phyloP scores from a whole-genome alignment of 2,329 filamentous ascomycete species.

The Triangularia setosa region DNA sequence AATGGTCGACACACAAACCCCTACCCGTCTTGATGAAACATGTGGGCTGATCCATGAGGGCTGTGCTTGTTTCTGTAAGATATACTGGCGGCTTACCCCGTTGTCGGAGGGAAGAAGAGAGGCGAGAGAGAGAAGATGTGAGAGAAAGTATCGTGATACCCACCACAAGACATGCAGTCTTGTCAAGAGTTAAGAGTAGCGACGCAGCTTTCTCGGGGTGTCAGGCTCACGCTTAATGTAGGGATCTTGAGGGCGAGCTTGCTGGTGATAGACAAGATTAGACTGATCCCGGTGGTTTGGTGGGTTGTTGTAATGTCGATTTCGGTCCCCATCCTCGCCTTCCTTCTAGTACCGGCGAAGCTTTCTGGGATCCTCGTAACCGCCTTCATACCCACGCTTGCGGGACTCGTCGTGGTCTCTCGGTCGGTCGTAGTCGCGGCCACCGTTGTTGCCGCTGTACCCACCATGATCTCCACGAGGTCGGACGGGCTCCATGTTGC shows the following conservation, averaged over 20 bases:
- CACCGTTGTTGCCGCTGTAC: conserved; percentile 35
- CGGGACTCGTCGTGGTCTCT: conserved; percentile 52
- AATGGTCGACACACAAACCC: neutral
- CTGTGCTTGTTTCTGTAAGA: neutral
- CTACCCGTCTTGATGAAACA: neutral
- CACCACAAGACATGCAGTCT: neutral
- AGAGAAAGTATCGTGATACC: conserved; percentile 1
- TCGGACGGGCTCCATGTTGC: conserved; percentile 30
- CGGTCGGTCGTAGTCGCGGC: conserved; percentile 50
- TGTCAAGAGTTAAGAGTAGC: neutral
- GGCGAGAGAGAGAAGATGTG: neutral
- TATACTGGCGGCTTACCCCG: neutral
- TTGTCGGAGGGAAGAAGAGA: neutral
- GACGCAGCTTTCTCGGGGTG: neutral
- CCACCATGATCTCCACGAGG: conserved; percentile 39
- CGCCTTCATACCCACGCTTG: conserved; percentile 72
- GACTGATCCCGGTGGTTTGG: neutral
- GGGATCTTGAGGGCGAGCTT: neutral
- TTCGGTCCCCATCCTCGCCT: conserved; percentile 14
- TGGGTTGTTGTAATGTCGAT: neutral
- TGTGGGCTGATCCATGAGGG: neutral
- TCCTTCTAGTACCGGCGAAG: conserved; percentile 58
- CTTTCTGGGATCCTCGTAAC: conserved; percentile 73
- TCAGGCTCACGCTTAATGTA: neutral
- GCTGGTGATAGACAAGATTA: neutral